Percentiles rank a stretch among this genome's conserved stretches.
These are phyloP conservation scores for Rasamsonia emersonii DNA, from an alignment of 2,329 filamentous ascomycete genomes.

Conservation along the genomic window DNA sequence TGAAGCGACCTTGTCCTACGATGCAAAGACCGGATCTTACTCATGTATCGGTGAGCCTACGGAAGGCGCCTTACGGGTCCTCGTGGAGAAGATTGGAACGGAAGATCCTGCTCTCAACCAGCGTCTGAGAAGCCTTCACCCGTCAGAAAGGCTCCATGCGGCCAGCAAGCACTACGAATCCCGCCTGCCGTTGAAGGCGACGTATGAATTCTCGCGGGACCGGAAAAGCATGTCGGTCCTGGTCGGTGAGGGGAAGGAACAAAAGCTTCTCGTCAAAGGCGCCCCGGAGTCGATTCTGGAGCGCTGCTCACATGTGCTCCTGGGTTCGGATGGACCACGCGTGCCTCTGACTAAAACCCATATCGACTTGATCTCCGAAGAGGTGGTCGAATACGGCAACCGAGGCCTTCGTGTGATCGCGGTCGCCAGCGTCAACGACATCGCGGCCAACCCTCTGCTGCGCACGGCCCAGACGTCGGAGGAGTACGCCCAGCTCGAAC, in stretches of 20 bases:
- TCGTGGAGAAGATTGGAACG: slow-evolving; percentile 92
- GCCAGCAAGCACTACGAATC: slow-evolving; percentile 80
- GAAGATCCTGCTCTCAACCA: slow-evolving; percentile 55
- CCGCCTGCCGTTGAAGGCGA: slow-evolving; percentile 65
- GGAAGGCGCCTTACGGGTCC: slow-evolving; percentile 80
- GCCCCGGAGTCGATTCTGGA: slow-evolving; percentile 92
- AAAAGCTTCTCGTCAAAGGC: slow-evolving; percentile 90
- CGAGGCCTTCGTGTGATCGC: slow-evolving; percentile 90
- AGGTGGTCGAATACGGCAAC: slow-evolving; percentile 85
- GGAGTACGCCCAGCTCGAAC: slow-evolving; percentile 81
- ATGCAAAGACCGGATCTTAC: slow-evolving; percentile 64
- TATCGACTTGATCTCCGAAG: slow-evolving; percentile 60
- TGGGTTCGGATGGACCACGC: slow-evolving; percentile 70
- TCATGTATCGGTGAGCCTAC: slow-evolving; percentile 88
- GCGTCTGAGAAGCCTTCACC: slow-evolving; percentile 38
- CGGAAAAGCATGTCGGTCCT: slow-evolving; percentile 99
- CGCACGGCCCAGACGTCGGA: slow-evolving; percentile 68
- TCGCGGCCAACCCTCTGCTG: slow-evolving; percentile 61
- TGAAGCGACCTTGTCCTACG: slow-evolving; percentile 74
- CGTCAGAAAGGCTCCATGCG: slow-evolving; percentile 62
- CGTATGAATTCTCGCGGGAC: slow-evolving; percentile 94
- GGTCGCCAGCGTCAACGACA: slow-evolving; percentile 72
- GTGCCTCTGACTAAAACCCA: slow-evolving; percentile 64
- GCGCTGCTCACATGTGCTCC: slow-evolving; percentile 72
- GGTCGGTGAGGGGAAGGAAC: slow-evolving; percentile 58